These are phyloP conservation scores for Phlyctochytrium planicorne DNA, from an alignment of 192 early-diverging fungal species.

Conservation along the genomic window DNA sequence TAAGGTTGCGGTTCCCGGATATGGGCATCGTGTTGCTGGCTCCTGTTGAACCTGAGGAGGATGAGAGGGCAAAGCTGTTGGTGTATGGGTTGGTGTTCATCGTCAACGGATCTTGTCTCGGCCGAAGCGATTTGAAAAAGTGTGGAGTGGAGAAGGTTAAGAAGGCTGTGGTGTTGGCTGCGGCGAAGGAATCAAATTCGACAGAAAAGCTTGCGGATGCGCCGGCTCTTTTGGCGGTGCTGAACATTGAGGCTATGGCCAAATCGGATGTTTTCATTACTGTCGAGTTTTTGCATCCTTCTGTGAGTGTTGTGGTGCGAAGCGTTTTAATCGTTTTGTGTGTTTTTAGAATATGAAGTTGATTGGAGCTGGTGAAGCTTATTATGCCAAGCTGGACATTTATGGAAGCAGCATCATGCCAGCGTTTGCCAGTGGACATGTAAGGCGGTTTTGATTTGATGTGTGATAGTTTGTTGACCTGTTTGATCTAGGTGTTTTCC, in stretches of 20 bases:
- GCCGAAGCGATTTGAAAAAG: conserved; percentile 58
- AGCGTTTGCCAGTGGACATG: conserved; percentile 67
- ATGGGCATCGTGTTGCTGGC: conserved; percentile 62
- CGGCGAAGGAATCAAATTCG: conserved; percentile 27
- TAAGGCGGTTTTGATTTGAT: too few relatives aligned
- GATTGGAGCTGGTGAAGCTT: conserved; percentile 62
- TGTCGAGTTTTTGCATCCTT: conserved; percentile 67
- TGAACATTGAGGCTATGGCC: conserved; percentile 58
- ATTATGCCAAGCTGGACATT: conserved; percentile 39
- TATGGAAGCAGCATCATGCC: conserved; percentile 64
- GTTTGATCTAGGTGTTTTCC: conserved; percentile 48
- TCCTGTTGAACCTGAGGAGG: conserved; percentile 39
- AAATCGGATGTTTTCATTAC: conserved; percentile 52
- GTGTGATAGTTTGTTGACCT: background rate
- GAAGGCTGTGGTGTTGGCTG: conserved; percentile 57
- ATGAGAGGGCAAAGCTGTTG: conserved; percentile 40
- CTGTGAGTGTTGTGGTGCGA: background rate
- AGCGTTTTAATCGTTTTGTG: background rate
- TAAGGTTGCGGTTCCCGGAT: conserved; percentile 56
- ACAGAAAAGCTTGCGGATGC: conserved; percentile 60
- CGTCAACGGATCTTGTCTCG: conserved; percentile 56
- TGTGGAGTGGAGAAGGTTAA: conserved; percentile 54
- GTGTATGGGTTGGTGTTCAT: conserved; percentile 53
- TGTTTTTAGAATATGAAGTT: conserved; percentile 70
- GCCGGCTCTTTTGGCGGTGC: conserved; percentile 57